Base-by-base conservation (phyloP, 208 protist species). In the Leishmania tropica region DNA sequence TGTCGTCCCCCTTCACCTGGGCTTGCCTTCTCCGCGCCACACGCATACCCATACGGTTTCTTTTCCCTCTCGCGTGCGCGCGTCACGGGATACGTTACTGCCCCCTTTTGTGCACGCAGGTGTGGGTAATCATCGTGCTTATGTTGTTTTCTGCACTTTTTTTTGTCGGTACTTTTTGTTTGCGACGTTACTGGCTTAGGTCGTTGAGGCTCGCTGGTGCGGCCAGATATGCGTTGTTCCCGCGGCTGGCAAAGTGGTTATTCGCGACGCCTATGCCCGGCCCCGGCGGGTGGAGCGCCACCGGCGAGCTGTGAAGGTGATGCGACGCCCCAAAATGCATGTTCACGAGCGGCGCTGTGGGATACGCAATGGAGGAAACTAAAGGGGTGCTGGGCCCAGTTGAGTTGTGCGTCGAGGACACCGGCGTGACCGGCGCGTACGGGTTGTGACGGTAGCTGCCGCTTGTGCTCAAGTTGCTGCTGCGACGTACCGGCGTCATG, bases 401-500 rank as follows among this genome's bases (percentile, higher is more conserved):
- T 10, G 81, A 83, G 76, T 79, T 85, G 48, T 64, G 72, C 31
- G 17, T 42, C 2, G 85, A 87, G 10, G 83, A 89, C 24, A 93
- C 72, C 40, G 90, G 90, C 35, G 90, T 94, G 3, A 94, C 79
- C 2, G 88, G 88, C 5, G 88, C 90, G 81, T 94, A 94, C 1
- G 90, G 90, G 87, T 94, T 94, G 83, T 94, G 90, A 2, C 90
- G 86, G 83, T 94, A 94, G 68, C 80, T 86, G 51, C 86, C 81
- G 47, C 78, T 84, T 56, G 76, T 78, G 79, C 86, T 92, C 31
- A 89, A 72, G 67, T 83, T 92, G 75, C 89, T 89, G 74, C 72
- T 83, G n/a, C 72, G 79, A 35, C 80, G 84, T 48, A 85, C 83
- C 42, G 85, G 88, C 15, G 88, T 87, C 10, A 64, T 65, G 3